phyloP scores from a whole-genome alignment of 371 early-diverging fungal species.

The Syncephalastrum contaminatum region DNA sequence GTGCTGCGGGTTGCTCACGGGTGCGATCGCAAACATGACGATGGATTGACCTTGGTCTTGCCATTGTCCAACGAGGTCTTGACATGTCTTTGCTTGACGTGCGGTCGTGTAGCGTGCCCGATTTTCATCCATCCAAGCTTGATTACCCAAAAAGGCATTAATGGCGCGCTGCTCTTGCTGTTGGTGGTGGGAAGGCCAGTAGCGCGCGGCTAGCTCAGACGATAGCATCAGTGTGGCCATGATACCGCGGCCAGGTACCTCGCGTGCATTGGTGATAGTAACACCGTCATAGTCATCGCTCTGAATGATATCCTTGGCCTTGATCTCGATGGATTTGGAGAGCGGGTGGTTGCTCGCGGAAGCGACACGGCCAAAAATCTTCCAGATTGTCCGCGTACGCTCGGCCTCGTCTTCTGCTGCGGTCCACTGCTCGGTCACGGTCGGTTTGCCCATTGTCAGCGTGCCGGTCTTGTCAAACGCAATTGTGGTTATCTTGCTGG shows the following conservation, averaged over 20 bases:
- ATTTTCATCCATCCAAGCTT: constrained; percentile 71
- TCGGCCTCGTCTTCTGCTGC: constrained; percentile 1
- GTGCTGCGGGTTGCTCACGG: constrained; percentile 26
- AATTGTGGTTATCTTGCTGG: constrained; percentile 89
- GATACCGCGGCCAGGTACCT: constrained; percentile 70
- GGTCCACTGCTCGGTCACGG: constrained; percentile 47
- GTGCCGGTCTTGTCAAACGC: constrained; percentile 94
- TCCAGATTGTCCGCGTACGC: constrained; percentile 29
- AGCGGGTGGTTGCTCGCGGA: constrained; percentile 47
- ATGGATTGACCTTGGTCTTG: constrained; percentile 62
- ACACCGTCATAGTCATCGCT: constrained; percentile 30
- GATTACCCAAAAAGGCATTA: constrained; percentile 64
- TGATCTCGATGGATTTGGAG: constrained; percentile 42
- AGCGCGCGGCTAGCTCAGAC: constrained; percentile 12
- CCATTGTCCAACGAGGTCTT: constrained; percentile 43
- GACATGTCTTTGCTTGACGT: constrained; percentile 32
- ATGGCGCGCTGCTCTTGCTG: constrained; percentile 42
- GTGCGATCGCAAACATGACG: constrained; percentile 58
- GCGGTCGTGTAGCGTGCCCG: constrained; percentile 50
- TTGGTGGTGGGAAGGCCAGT: constrained; percentile 12
- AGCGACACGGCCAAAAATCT: constrained; percentile 45
- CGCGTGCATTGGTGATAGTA: constrained; percentile 53
- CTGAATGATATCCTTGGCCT: constrained; percentile 24
- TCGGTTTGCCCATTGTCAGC: constrained; percentile 66
- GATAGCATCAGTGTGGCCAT: constrained; percentile 45